These are phyloP conservation scores for Aureobasidium leucospermi DNA, from an alignment of 2,329 filamentous ascomycete species.

Conservation along the genomic window DNA sequence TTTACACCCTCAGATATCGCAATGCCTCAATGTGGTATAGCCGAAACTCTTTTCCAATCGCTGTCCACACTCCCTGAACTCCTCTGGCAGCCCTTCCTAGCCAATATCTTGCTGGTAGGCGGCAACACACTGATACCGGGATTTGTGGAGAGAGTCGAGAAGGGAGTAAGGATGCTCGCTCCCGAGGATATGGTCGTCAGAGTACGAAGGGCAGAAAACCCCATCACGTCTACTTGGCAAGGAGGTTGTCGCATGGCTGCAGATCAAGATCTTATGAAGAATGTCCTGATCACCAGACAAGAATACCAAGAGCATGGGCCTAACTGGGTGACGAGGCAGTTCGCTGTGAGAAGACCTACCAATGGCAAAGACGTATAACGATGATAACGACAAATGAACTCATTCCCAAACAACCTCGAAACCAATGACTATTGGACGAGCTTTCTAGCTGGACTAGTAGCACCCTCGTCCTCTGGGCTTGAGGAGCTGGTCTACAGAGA, in stretches of 20 bases:
- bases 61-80: constrained; percentile 69
- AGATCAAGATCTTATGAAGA: constrained; percentile 56
- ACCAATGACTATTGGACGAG: too few relatives aligned
- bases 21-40: constrained; percentile 72
- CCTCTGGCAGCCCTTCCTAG: constrained; percentile 73
- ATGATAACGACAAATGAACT: too few relatives aligned
- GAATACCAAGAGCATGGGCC: constrained; percentile 87
- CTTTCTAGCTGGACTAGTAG: too few relatives aligned
- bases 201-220: constrained; percentile 62
- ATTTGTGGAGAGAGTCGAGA: constrained; percentile 64
- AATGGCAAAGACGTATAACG: neutral
- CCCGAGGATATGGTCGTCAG: constrained; percentile 68
- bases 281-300: constrained; percentile 69
- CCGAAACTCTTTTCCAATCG: constrained; percentile 75
- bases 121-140: constrained; percentile 75
- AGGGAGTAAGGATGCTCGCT: constrained; percentile 26
- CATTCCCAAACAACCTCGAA: too few relatives aligned
- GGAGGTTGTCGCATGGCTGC: constrained; percentile 73
- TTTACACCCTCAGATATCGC: constrained; percentile 84
- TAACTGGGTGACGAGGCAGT: constrained; percentile 27
- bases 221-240: constrained; percentile 74
- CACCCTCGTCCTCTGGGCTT: too few relatives aligned
- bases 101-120: constrained; percentile 83
- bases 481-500: too few relatives aligned
- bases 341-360: constrained; percentile 15